Evolutionary conservation across 202 grass and related monocot genomes (phyloP).

Genomic region (Elaeis oleifera): DNA sequence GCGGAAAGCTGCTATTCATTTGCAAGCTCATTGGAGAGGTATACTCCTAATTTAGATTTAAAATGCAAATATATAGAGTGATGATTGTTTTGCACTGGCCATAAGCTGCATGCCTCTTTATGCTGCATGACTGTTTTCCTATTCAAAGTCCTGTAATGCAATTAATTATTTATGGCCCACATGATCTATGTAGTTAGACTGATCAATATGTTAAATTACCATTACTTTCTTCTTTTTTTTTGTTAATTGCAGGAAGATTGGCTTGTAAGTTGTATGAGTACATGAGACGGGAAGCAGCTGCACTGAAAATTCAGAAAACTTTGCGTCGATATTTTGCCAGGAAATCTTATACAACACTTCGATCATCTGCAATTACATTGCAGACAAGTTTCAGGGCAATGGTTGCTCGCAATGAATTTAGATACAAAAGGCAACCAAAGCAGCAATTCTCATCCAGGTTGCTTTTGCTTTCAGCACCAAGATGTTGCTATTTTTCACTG

Average conservation of each 20-base stretch:
- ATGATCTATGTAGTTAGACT: no score
- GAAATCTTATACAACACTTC: conserved; percentile 54
- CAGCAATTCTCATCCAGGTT: conserved; percentile 73
- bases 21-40: conserved; percentile 86
- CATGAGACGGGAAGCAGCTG: conserved; percentile 72
- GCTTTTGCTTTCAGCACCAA: background rate
- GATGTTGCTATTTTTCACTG: no score
- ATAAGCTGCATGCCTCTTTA: no score
- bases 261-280: conserved; percentile 53
- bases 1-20: conserved; percentile 36
- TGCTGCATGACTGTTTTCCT: no score
- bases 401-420: conserved; percentile 58
- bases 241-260: conserved; percentile 51
- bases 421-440: conserved; percentile 68
- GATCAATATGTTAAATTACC: background rate
- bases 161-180: no score
- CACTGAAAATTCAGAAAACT: conserved; percentile 84
- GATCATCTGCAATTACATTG: conserved; percentile 51
- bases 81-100: no score
- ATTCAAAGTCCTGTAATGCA: no score
- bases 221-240: background rate
- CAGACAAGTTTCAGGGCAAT: conserved; percentile 67
- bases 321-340: conserved; percentile 54
- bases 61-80: no score
- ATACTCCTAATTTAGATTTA: conserved; percentile 1